phyloP scores from a whole-genome alignment of 768 basidiomycete species.

The Agaricus subrufescens region DNA sequence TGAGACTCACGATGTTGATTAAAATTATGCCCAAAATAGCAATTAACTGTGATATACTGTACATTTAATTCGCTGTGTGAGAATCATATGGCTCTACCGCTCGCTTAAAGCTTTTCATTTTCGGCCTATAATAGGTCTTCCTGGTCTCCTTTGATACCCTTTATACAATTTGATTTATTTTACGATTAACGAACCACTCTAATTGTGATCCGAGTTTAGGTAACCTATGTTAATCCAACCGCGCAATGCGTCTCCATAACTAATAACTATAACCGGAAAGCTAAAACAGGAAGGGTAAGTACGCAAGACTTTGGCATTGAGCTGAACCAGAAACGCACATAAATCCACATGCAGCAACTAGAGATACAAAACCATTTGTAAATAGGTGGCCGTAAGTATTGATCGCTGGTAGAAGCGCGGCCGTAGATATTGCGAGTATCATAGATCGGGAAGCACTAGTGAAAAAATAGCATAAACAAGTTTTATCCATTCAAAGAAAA shows the following conservation, averaged over 20 bases:
- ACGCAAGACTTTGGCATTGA: background rate
- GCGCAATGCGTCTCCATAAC: conserved; percentile 53
- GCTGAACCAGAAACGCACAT: conserved; percentile 31
- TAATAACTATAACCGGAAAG: conserved; percentile 46
- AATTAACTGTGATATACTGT: too few relatives aligned
- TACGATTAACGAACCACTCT: background rate
- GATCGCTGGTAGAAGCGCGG: conserved; percentile 49
- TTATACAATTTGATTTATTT: too few relatives aligned
- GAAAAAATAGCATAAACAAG: background rate
- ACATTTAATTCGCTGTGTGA: too few relatives aligned
- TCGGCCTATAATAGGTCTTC: too few relatives aligned
- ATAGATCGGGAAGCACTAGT: conserved; percentile 44
- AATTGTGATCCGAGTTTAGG: conserved; percentile 36
- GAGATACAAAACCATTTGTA: conserved; percentile 42
- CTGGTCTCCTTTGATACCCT: too few relatives aligned
- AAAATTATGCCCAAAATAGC: too few relatives aligned
- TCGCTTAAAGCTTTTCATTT: too few relatives aligned
- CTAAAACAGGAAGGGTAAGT: conserved; percentile 23
- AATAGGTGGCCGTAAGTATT: conserved; percentile 43
- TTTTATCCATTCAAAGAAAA: background rate
- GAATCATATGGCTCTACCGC: too few relatives aligned
- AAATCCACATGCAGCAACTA: conserved; percentile 44
- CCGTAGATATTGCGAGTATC: conserved; percentile 35
- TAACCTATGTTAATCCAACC: conserved; percentile 54
- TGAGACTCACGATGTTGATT: too few relatives aligned